These are phyloP conservation scores for Scheffersomyces titani DNA, from an alignment of 1,139 yeast species.

Conservation along the genomic window DNA sequence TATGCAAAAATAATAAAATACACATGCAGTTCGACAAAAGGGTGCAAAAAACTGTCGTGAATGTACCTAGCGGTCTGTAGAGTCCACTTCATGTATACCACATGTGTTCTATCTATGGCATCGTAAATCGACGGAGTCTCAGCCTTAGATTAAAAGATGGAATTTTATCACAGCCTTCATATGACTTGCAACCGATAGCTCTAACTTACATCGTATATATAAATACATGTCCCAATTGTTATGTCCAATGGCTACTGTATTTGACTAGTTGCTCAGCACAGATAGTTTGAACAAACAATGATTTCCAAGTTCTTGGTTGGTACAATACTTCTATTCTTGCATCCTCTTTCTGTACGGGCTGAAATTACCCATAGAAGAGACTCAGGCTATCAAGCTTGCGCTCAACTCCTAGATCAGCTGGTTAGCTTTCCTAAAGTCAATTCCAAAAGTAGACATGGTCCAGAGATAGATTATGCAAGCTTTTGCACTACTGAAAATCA, in stretches of 20 bases:
- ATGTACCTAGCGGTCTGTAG: neutral
- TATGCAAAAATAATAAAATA: neutral
- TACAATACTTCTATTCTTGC: neutral
- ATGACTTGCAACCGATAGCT: neutral
- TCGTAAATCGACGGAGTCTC: neutral
- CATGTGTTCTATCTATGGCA: neutral
- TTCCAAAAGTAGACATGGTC: neutral
- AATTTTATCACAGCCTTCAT: neutral
- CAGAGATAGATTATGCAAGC: neutral
- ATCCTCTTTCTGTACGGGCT: neutral
- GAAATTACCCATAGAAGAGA: neutral
- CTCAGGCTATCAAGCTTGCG: neutral
- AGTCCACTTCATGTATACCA: neutral
- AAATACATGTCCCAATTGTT: neutral
- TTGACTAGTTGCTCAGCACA: neutral
- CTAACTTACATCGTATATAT: neutral
- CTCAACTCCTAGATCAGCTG: neutral
- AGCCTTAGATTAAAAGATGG: neutral
- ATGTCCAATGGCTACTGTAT: neutral
- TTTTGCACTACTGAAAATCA: conserved; percentile 2
- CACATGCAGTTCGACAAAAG: neutral
- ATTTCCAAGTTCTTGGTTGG: neutral
- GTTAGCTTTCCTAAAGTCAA: neutral
- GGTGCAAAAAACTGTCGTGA: neutral
- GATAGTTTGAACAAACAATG: neutral